Conservation (phyloP, 2,329 filamentous ascomycete species). For the Polychaeton citri region DNA sequence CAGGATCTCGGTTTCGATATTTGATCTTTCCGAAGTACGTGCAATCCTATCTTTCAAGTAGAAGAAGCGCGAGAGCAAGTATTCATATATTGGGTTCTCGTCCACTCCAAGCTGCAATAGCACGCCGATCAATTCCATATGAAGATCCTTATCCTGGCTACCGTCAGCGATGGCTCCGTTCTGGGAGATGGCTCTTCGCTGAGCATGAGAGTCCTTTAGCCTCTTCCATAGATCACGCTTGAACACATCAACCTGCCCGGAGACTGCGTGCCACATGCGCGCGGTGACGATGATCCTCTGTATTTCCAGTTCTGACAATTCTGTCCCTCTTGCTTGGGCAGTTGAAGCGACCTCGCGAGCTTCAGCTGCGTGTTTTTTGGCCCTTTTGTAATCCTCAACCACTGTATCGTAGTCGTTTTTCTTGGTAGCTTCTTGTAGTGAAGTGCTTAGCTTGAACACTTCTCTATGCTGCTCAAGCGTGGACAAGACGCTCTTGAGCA, state of each 20-base stretch:
- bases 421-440: slow-evolving; percentile 72
- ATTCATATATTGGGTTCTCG: slow-evolving; percentile 93
- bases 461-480: slow-evolving; percentile 68
- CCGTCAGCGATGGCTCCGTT: neutral
- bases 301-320: slow-evolving; percentile 63
- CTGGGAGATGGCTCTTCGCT: too few relatives aligned
- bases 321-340: slow-evolving; percentile 34
- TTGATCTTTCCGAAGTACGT: slow-evolving; percentile 67
- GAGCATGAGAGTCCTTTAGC: slow-evolving; percentile 31
- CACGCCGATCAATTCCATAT: slow-evolving; percentile 81
- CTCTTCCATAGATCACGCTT: slow-evolving; percentile 83
- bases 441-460: slow-evolving; percentile 66
- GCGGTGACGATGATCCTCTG: slow-evolving; percentile 80
- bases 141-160: slow-evolving; percentile 49
- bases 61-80: slow-evolving; percentile 82
- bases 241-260: slow-evolving; percentile 72
- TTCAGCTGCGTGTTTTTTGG: slow-evolving; percentile 69
- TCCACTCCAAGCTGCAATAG: slow-evolving; percentile 89
- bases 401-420: slow-evolving; percentile 80
- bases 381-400: slow-evolving; percentile 73
- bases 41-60: slow-evolving; percentile 78
- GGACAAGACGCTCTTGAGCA: slow-evolving; percentile 62
- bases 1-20: slow-evolving; percentile 83
- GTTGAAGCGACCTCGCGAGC: slow-evolving; percentile 54
- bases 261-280: slow-evolving; percentile 89